phyloP scores from a whole-genome alignment of 179 eudicot species.

The Beta corolliflora region DNA sequence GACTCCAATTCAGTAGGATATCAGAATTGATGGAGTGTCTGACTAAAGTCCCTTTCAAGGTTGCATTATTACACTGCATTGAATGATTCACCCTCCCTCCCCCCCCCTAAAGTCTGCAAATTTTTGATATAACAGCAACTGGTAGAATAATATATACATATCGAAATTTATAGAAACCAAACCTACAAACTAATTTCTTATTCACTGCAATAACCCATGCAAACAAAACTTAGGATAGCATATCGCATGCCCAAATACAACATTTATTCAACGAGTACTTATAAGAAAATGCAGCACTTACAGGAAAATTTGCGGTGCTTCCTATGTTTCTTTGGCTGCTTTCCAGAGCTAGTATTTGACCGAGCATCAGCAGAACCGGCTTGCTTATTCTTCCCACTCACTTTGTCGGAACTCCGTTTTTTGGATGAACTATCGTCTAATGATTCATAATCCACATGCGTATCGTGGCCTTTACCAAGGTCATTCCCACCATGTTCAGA shows the following conservation, averaged over 20 bases:
- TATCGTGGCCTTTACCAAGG: conserved; percentile 31
- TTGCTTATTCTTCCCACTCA: conserved; percentile 33
- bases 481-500: conserved; percentile 37
- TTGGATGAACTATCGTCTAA: conserved; percentile 39
- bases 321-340: conserved; percentile 54
- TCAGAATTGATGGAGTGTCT: neutral
- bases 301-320: conserved; percentile 69
- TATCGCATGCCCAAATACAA: neutral
- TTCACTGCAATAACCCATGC: neutral
- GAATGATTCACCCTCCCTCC: neutral
- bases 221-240: neutral
- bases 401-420: conserved; percentile 35
- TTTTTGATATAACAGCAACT: neutral
- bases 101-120: neutral
- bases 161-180: neutral
- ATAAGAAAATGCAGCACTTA: conserved; percentile 23
- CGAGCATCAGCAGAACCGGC: conserved; percentile 40
- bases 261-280: neutral
- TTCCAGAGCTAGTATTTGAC: conserved; percentile 48
- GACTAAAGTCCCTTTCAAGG: neutral
- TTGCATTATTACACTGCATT: neutral
- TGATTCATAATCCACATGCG: conserved; percentile 44
- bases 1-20: neutral
- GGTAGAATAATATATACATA: neutral
- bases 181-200: neutral